Percentiles rank a stretch among this genome's conserved stretches.
Conservation (phyloP, 495 filamentous ascomycete genomes). For the Penicillium cataractarum region DNA sequence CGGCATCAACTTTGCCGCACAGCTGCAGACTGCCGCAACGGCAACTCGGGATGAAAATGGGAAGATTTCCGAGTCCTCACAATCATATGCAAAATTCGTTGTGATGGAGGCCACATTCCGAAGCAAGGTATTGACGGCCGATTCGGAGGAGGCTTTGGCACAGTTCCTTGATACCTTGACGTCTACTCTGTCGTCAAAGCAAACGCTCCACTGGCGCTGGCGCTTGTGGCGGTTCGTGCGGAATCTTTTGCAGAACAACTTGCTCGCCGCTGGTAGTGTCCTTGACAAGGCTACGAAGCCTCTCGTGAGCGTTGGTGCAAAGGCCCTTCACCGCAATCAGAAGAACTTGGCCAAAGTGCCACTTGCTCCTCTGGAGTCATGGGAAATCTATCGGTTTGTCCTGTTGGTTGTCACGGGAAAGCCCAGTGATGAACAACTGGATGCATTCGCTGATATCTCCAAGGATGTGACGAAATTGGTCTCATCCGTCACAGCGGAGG, state of each 20-base stretch:
- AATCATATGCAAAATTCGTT: constrained; percentile 44
- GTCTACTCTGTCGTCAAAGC: constrained; percentile 40
- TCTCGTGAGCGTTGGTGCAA: constrained; percentile 32
- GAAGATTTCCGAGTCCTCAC: constrained; percentile 33
- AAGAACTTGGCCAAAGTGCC: constrained; percentile 31
- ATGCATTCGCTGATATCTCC: constrained; percentile 31
- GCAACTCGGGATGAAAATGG: constrained; percentile 35
- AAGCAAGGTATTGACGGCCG: constrained; percentile 25
- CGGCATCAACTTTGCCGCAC: constrained; percentile 33
- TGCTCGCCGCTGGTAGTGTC: constrained; percentile 26
- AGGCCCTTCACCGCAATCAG: constrained; percentile 39
- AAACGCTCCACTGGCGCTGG: constrained; percentile 49
- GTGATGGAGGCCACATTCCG: constrained; percentile 44
- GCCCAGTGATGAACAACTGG: constrained; percentile 22
- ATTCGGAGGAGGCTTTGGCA: constrained; percentile 30
- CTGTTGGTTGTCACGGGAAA: constrained; percentile 33
- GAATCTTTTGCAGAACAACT: constrained; percentile 39
- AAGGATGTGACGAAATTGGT: constrained; percentile 36
- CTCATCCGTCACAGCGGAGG: constrained; percentile 31
- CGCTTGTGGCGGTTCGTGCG: constrained; percentile 49
- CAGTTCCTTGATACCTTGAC: constrained; percentile 33
- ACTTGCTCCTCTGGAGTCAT: constrained; percentile 39
- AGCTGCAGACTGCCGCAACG: constrained; percentile 37
- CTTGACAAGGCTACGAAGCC: constrained; percentile 21
- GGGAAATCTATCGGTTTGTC: constrained; percentile 46